Evolutionary conservation across 2,329 filamentous ascomycete species (phyloP).

Genomic region (Diaporthe velutina): DNA sequence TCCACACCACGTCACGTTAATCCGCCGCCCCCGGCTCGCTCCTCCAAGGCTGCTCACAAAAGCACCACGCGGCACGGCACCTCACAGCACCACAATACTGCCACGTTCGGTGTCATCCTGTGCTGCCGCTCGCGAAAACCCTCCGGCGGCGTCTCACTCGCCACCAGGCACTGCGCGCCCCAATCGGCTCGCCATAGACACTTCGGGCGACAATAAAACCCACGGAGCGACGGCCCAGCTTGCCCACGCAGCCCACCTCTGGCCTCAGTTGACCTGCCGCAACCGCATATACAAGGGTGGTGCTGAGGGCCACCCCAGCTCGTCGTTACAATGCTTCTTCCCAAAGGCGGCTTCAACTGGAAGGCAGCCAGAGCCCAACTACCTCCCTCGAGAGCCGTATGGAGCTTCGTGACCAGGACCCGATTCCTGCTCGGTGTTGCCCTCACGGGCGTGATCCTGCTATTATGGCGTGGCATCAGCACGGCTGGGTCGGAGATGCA

Average conservation of each 20-base stretch:
- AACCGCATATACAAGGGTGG: constrained; percentile 49
- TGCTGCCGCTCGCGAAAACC: constrained; percentile 20
- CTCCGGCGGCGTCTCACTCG: constrained; percentile 25
- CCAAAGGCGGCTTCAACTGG: constrained; percentile 92
- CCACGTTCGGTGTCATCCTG: constrained; percentile 30
- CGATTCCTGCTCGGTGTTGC: constrained; percentile 82
- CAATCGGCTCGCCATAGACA: neutral
- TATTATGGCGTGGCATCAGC: constrained; percentile 90
- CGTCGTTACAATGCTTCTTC: constrained; percentile 81
- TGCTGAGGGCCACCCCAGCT: constrained; percentile 55
- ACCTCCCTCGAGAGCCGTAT: constrained; percentile 80
- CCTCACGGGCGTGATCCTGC: constrained; percentile 76
- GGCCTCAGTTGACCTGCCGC: constrained; percentile 35
- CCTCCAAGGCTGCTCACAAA: neutral
- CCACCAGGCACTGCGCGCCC: neutral
- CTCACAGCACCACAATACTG: neutral
- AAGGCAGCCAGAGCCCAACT: constrained; percentile 87
- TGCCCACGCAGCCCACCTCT: constrained; percentile 31
- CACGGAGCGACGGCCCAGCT: constrained; percentile 29
- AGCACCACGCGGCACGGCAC: neutral
- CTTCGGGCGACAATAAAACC: neutral
- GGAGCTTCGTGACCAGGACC: constrained; percentile 79
- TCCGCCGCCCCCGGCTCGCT: constrained; percentile 1
- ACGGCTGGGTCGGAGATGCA: constrained; percentile 89
- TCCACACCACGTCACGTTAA: constrained; percentile 7